These are phyloP conservation scores for Pseudomonodictys pantanalensis DNA, from an alignment of 495 filamentous ascomycete genomes.

Conservation along the genomic window DNA sequence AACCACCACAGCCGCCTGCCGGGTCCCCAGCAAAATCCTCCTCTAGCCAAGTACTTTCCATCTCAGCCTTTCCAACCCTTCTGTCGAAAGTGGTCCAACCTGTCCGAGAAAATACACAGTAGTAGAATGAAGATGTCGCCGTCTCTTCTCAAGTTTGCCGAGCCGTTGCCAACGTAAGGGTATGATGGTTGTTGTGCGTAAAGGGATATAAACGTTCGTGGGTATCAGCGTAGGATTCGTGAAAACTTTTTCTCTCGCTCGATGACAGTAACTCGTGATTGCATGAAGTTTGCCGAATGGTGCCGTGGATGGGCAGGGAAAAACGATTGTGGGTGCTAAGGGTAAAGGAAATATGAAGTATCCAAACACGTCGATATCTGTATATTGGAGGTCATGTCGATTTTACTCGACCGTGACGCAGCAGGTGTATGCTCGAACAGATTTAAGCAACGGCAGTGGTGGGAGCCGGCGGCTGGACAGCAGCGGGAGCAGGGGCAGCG, in stretches of 20 bases:
- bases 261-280: conserved; percentile 31
- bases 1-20: conserved; percentile 5
- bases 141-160: conserved; percentile 21
- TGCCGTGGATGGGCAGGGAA: conserved; percentile 17
- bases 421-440: not conserved
- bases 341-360: conserved; percentile 13
- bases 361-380: not conserved
- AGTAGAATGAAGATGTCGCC: conserved; percentile 10
- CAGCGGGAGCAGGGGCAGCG: conserved; percentile 43
- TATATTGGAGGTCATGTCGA: conserved; percentile 25
- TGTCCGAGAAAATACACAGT: not conserved
- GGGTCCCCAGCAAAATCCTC: not conserved
- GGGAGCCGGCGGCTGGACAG: conserved; percentile 25
- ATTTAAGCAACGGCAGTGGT: conserved; percentile 53
- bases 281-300: conserved; percentile 30
- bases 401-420: not conserved
- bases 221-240: conserved; percentile 38
- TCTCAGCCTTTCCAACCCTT: too few relatives aligned
- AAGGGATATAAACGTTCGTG: conserved; percentile 37
- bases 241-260: conserved; percentile 36
- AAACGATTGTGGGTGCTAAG: conserved; percentile 28
- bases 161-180: conserved; percentile 23
- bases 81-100: too few relatives aligned
- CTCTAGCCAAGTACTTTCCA: too few relatives aligned
- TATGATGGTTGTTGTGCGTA: conserved; percentile 30